Evolutionary conservation across 192 early-diverging fungal species (phyloP).

Genomic region (Allomyces arbusculus): DNA sequence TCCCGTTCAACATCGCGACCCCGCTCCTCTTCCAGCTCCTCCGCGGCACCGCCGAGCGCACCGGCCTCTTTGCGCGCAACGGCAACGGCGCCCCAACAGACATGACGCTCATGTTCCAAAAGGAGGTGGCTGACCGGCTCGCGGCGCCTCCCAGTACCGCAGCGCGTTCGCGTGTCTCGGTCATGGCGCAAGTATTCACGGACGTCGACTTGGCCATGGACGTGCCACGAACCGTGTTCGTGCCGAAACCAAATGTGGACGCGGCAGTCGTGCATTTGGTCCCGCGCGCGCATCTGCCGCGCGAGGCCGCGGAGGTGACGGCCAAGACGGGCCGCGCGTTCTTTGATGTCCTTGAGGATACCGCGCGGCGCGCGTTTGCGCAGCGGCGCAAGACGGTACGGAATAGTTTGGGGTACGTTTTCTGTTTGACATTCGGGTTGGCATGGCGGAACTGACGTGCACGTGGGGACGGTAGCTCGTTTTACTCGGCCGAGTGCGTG

Average conservation of each 20-base stretch:
- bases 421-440: background rate
- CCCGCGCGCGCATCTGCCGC: conserved; percentile 19
- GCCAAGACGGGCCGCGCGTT: conserved; percentile 12
- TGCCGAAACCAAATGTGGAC: conserved; percentile 57
- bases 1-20: conserved; percentile 57
- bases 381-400: conserved; percentile 47
- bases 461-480: background rate
- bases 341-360: conserved; percentile 31
- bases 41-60: conserved; percentile 21
- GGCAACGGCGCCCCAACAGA: conserved; percentile 8
- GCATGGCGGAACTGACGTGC: background rate
- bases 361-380: conserved; percentile 40
- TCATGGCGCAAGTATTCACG: conserved; percentile 50
- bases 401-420: conserved; percentile 24
- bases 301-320: conserved; percentile 2
- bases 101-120: conserved; percentile 73
- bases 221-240: conserved; percentile 40
- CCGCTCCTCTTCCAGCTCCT: conserved; percentile 54
- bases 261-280: conserved; percentile 48
- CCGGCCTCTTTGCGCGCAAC: conserved; percentile 36
- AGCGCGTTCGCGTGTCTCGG: conserved; percentile 41
- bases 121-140: conserved; percentile 51
- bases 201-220: conserved; percentile 37
- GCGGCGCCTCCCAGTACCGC: conserved; percentile 24
- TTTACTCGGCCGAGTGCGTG: conserved; percentile 4